Evolutionary conservation across 805 yeast species (phyloP), one percentile per base, ranked within the genome.

Genomic region (Wickerhamiella cacticola): DNA sequence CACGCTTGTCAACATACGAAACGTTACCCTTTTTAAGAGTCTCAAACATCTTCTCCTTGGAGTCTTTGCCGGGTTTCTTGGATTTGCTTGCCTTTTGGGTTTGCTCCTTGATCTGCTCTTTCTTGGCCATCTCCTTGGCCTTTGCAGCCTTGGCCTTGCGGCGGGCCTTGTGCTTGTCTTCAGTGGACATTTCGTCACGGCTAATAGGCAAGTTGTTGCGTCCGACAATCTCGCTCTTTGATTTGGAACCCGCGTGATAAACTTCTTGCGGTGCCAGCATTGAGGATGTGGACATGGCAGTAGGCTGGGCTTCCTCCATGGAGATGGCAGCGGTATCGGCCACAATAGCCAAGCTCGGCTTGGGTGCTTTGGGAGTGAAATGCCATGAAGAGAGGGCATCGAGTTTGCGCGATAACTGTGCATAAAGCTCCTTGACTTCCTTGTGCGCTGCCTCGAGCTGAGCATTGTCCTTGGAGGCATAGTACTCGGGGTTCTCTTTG

Each of bases 271-370:
- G 98, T 2, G 98, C 98, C 57, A 92, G 71, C 43, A 82, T 75
- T 12, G 80, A 69, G 19, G 80, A 84, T 28, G 75, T 68, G 1
- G 92, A 76, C 67, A 83, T 71, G 31, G 87, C 79, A 50, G 85
- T 71, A 44, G 98, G 98, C 67, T 87, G 96, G 1, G 96, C 92
- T 60, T 92, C 97, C 66, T 89, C 98, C 95, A 89, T 84, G 1
- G 80, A 60, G 44, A 92, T 80, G 1, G 95, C 74, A 4, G 95
- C 80, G 0, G 83, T 72, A 49, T 88, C 82, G 33, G 87, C 85
- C 61, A 82, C 85, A 59, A 92, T 79, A 50, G 83, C 87, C 52
- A 89, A 68, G 19, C 80, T 67, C 56, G 84, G 82, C 62, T 83
- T 80, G 33, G 83, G 78, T 15, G 95, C 95, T 64, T 82, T 84